These are phyloP conservation scores for Nothomitra cinnamomea DNA, from an alignment of 2,329 filamentous ascomycete species.

Conservation along the genomic window DNA sequence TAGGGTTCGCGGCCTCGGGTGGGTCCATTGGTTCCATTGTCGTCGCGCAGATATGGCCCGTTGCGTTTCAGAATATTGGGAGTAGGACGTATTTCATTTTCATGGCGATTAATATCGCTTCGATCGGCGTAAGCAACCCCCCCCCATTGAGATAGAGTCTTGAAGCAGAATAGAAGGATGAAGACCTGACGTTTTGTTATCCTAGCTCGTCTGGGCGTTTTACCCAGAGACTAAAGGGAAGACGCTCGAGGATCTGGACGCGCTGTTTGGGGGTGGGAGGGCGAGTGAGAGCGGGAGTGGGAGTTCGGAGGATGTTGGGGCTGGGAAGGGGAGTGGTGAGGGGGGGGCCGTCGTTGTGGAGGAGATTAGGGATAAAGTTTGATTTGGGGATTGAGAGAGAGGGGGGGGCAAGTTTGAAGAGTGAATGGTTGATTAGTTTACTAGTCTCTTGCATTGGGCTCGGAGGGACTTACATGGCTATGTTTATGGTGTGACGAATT, in stretches of 20 bases:
- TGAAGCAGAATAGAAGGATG: neutral
- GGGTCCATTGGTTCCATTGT: slow-evolving; percentile 24
- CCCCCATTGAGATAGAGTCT: no score
- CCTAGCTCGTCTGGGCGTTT: slow-evolving; percentile 36
- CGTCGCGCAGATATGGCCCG: slow-evolving; percentile 37
- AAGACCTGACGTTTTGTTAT: neutral
- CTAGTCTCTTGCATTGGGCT: no score
- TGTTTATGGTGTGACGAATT: no score
- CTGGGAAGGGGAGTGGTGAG: no score
- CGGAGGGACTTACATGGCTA: no score
- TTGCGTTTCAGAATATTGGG: slow-evolving; percentile 38
- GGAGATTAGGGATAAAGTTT: no score
- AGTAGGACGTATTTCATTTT: slow-evolving; percentile 59
- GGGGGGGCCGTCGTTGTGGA: no score
- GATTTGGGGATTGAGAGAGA: no score
- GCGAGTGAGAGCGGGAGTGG: no score
- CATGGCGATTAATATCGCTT: slow-evolving; percentile 50
- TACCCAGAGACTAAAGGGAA: slow-evolving; percentile 16
- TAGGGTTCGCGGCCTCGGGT: slow-evolving; percentile 19
- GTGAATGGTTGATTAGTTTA: no score
- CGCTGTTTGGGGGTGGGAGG: slow-evolving; percentile 29
- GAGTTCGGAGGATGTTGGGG: no score
- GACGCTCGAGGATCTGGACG: slow-evolving; percentile 30
- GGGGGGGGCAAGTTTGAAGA: no score
- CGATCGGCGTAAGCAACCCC: slow-evolving; percentile 29